Conservation (phyloP, 345 rosid genomes). For the Sisymbrium altissimum region DNA sequence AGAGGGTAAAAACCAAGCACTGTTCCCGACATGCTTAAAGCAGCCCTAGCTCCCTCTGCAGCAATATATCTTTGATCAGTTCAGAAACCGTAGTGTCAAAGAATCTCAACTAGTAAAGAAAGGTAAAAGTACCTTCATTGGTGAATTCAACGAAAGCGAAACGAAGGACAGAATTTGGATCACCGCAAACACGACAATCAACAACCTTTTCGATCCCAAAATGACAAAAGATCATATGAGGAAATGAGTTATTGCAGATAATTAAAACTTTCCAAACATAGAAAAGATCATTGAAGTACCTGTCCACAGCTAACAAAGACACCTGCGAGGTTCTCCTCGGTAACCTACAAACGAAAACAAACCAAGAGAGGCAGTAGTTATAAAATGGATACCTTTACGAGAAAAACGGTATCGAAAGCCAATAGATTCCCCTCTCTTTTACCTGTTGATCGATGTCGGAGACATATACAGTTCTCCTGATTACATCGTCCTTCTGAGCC, state of each 20-base stretch:
- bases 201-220: conserved; percentile 47
- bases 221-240: not conserved
- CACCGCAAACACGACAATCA: conserved; percentile 99
- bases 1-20: conserved; percentile 93
- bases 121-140: conserved; percentile 65
- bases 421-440: not conserved
- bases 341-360: conserved; percentile 48
- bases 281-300: conserved; percentile 39
- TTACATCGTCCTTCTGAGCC: conserved; percentile 91
- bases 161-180: conserved; percentile 89
- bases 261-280: not conserved
- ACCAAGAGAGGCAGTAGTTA: conserved; percentile 3
- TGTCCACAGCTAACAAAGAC: conserved; percentile 83
- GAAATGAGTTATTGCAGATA: conserved; percentile 2
- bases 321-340: conserved; percentile 95
- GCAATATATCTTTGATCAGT: conserved; percentile 29
- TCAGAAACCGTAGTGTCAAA: not conserved
- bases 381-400: not conserved
- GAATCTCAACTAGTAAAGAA: conserved; percentile 12
- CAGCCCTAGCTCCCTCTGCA: conserved; percentile 86
- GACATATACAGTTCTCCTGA: conserved; percentile 50
- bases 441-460: conserved; percentile 39
- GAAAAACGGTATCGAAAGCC: not conserved
- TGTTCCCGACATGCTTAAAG: conserved; percentile 83
- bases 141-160: conserved; percentile 93